A percentile compares a stretch with the other conserved stretches of the same genome.
Evolutionary conservation across 192 early-diverging fungal genomes (phyloP).

Genomic region (Lunasporangiospora selenospora): DNA sequence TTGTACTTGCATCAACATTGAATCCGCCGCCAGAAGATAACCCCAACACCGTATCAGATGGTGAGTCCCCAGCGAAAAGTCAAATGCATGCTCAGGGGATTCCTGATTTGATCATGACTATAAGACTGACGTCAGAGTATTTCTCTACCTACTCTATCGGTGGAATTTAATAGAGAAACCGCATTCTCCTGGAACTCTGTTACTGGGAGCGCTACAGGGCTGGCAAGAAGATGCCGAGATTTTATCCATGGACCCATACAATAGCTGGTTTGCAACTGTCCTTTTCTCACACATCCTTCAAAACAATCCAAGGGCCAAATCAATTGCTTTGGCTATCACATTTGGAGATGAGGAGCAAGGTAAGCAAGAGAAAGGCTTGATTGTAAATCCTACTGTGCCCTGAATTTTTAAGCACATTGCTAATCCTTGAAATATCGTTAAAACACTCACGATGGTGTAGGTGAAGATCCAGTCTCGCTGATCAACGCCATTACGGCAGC

Average conservation of each 20-base stretch:
- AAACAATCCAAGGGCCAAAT: conserved; percentile 79
- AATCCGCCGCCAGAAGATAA: conserved; percentile 80
- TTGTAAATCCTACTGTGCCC: too few species aligned
- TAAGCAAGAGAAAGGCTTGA: too few species aligned
- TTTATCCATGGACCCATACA: conserved; percentile 73
- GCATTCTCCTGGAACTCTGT: conserved; percentile 86
- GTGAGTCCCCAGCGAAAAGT: conserved; percentile 50
- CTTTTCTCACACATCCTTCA: conserved; percentile 82
- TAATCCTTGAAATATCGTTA: too few species aligned
- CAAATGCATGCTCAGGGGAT: too few species aligned
- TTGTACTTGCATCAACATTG: conserved; percentile 86
- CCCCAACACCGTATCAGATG: conserved; percentile 56
- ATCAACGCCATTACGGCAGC: conserved; percentile 87
- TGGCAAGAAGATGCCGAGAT: conserved; percentile 65
- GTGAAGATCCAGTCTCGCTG: conserved; percentile 84
- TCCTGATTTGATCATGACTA: too few species aligned
- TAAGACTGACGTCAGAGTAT: too few species aligned
- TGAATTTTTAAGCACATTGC: too few species aligned
- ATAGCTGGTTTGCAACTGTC: conserved; percentile 88
- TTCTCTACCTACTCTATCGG: conserved; percentile 4
- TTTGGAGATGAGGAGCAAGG: conserved; percentile 79
- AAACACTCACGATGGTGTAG: conserved; percentile 24
- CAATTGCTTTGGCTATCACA: conserved; percentile 73
- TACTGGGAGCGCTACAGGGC: conserved; percentile 82
- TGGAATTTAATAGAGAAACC: conserved; percentile 60